Evolutionary conservation across 2,329 filamentous ascomycete species (phyloP), one percentile per base, ranked within the genome.

Genomic region (Chaetomiaceae sp.): DNA sequence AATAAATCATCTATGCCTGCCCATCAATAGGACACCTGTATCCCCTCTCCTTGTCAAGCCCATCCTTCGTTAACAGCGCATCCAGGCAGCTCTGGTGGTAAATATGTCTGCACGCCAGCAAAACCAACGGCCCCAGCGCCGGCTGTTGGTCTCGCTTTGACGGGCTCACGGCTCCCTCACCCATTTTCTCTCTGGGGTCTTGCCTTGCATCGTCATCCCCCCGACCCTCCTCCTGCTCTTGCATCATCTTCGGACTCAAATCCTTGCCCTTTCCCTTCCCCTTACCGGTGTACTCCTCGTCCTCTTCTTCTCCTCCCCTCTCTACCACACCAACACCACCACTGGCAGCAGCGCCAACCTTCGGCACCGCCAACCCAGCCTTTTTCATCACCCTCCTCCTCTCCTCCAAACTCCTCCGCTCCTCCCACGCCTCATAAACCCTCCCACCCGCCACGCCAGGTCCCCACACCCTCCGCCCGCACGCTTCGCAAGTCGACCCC

Each of bases 401-500:
- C 13, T 75, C 72, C 48, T 81, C 78, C 1, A 69, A 61, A 1
- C 70, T 71, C 60, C 80, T 76, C 59, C 74, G 80, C 51, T 79
- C 77, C 67, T 94, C 84, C 90, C 90, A 97, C 1, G 85, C 85
- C 46, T 88, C 84, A 75, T 90, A 96, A 1, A 95, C 43, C 36
- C 32, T 79, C 33, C 83, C 79, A 0, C 82, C 79, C 0, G 88
- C 86, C 0, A 90, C 85, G 0, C 90, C 91, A 0, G 91, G 90
- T 0, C 94, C 95, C 92, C 94, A 99, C 1, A 90, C 80, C 6
- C 91, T 78, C 43, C 81, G 81, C 43, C 85, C 85, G 62, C 95
- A 99, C 1, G 84, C 85, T 69, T 96, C 92, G 66, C 95, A 99
- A 0, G 86, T 86, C 49, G 92, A 91, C 0, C 90, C 87, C 29